Percentiles rank a stretch among this genome's conserved stretches.
Conservation (phyloP, 2,329 filamentous ascomycete genomes). For the Arthrobotrys sphaeroides region DNA sequence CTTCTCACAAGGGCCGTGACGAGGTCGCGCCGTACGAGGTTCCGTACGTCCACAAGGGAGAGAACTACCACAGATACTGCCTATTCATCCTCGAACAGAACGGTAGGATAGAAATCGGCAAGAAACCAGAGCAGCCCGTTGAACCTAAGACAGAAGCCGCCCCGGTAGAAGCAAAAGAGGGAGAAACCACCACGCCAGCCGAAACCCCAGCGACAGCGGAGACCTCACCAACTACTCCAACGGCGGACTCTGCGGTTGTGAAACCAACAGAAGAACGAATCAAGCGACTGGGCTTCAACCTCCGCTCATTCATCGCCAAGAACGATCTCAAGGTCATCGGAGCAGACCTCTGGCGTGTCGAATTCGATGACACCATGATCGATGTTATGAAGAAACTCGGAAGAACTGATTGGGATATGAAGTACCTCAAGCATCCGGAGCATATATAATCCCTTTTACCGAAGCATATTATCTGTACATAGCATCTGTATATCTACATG, state of each 20-base stretch:
- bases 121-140: constrained; percentile 59
- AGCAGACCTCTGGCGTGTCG: constrained; percentile 83
- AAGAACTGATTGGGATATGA: constrained; percentile 78
- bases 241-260: constrained; percentile 11
- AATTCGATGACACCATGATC: constrained; percentile 90
- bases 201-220: constrained; percentile 64
- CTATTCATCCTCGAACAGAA: constrained; percentile 85
- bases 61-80: constrained; percentile 87
- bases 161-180: neutral
- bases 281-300: constrained; percentile 72
- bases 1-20: constrained; percentile 52
- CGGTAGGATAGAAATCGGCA: constrained; percentile 70
- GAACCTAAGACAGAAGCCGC: neutral
- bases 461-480: constrained; percentile 16
- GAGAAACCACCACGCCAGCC: neutral
- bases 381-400: constrained; percentile 83
- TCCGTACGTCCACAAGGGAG: constrained; percentile 86
- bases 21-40: constrained; percentile 76
- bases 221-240: constrained; percentile 59
- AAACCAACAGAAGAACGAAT: constrained; percentile 12
- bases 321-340: constrained; percentile 77
- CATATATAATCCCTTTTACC: constrained; percentile 26
- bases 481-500: constrained; percentile 43
- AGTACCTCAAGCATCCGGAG: constrained; percentile 83
- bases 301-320: constrained; percentile 78